Percentiles rank a stretch among this genome's conserved stretches.
phyloP scores from a whole-genome alignment of 192 early-diverging fungal species.

The Dispira simplex region DNA sequence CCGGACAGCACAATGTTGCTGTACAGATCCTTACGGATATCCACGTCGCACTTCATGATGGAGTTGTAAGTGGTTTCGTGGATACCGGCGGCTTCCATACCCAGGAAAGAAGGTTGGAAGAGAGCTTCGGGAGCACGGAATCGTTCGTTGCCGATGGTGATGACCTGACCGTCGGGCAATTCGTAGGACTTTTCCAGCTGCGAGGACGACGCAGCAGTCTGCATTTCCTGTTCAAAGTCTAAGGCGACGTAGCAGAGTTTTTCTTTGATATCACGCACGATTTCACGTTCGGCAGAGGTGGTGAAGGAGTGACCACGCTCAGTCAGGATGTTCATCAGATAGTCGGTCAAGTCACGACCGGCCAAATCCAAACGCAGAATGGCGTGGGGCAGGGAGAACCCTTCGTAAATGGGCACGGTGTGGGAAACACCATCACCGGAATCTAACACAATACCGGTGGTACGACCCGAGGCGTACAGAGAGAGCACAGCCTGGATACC shows the following conservation, averaged over 20 bases:
- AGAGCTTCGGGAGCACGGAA: slow-evolving; percentile 42
- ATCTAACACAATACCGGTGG: slow-evolving; percentile 43
- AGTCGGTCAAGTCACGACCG: slow-evolving; percentile 23
- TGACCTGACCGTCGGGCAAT: slow-evolving; percentile 34
- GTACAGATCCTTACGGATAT: slow-evolving; percentile 29
- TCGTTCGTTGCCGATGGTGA: slow-evolving; percentile 42
- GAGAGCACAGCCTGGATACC: slow-evolving; percentile 39
- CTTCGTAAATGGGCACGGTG: slow-evolving; percentile 47
- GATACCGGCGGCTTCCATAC: slow-evolving; percentile 26
- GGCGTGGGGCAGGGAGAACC: slow-evolving; percentile 31
- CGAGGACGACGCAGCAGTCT: slow-evolving; percentile 24
- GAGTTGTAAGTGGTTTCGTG: slow-evolving; percentile 29
- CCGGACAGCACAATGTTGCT: slow-evolving; percentile 30
- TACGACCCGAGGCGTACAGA: slow-evolving; percentile 41
- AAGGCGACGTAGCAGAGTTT: slow-evolving; percentile 41
- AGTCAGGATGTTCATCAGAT: slow-evolving; percentile 34
- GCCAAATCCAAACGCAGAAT: slow-evolving; percentile 36
- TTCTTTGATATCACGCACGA: slow-evolving; percentile 49
- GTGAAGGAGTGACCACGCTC: slow-evolving; percentile 43
- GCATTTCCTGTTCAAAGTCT: slow-evolving; percentile 30
- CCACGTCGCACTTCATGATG: slow-evolving; percentile 32
- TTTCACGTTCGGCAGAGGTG: slow-evolving; percentile 39
- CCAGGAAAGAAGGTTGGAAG: slow-evolving; percentile 40
- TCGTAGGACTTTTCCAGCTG: slow-evolving; percentile 31
- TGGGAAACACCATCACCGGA: slow-evolving; percentile 49